These are phyloP conservation scores for Cephalotrichum gorgonifer DNA, from an alignment of 2,329 filamentous ascomycete species.

Conservation along the genomic window DNA sequence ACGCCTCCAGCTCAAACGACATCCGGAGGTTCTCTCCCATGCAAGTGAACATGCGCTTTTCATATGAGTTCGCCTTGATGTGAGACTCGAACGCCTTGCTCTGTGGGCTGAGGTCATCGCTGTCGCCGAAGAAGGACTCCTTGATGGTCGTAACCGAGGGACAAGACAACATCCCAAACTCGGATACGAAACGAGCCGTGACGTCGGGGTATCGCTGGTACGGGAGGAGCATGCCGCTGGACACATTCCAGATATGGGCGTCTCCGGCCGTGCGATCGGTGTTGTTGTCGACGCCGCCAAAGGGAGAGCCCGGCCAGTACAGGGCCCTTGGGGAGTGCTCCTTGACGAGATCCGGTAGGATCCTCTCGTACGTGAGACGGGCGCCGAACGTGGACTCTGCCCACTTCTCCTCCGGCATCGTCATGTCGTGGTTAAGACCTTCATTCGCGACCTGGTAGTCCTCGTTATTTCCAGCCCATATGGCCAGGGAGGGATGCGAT, in stretches of 20 bases:
- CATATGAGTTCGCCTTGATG: conserved; percentile 88
- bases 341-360: conserved; percentile 54
- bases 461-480: conserved; percentile 78
- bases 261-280: conserved; percentile 63
- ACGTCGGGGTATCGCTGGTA: conserved; percentile 66
- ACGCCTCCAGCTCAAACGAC: conserved; percentile 50
- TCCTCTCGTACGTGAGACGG: conserved; percentile 67
- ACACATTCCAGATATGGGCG: conserved; percentile 70
- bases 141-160: conserved; percentile 63
- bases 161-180: conserved; percentile 60
- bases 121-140: conserved; percentile 53
- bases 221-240: conserved; percentile 61
- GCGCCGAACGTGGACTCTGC: conserved; percentile 66
- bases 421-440: conserved; percentile 60
- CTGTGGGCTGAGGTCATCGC: conserved; percentile 64
- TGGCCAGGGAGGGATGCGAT: conserved; percentile 56
- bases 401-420: conserved; percentile 74
- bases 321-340: conserved; percentile 52
- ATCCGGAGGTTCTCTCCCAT: conserved; percentile 82
- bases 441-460: conserved; percentile 66
- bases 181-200: conserved; percentile 65
- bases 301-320: conserved; percentile 67
- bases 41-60: conserved; percentile 77
- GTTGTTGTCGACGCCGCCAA: conserved; percentile 39
- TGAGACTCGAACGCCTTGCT: conserved; percentile 87